A percentile compares a stretch with the other conserved stretches of the same genome.
phyloP scores from a whole-genome alignment of 306 rosid species.

The Pterocarpus macrocarpus region DNA sequence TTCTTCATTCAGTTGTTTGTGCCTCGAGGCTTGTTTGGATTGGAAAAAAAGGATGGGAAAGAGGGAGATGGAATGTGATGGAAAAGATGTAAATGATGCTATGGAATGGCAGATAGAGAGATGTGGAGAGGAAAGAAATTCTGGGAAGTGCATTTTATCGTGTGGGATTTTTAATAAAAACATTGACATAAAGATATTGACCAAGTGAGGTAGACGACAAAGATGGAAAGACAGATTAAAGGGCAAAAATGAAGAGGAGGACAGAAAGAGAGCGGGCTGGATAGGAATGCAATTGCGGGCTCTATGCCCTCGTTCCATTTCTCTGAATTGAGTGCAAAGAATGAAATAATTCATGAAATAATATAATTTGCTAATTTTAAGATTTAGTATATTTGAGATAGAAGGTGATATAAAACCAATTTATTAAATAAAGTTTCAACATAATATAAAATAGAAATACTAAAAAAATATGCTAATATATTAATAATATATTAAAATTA shows the following conservation, averaged over 20 bases:
- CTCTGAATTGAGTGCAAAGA: no score
- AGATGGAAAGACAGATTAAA: not conserved
- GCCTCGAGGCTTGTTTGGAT: not conserved
- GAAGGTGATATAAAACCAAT: no score
- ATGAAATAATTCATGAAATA: no score
- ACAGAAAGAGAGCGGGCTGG: not conserved
- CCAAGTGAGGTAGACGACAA: no score
- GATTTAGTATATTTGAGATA: not conserved
- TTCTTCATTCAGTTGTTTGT: not conserved
- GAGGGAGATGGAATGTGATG: not conserved
- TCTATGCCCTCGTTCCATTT: no score
- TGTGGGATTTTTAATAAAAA: no score
- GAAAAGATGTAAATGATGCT: not conserved
- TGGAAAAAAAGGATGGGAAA: not conserved
- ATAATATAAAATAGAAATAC: no score
- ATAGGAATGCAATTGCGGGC: not conserved
- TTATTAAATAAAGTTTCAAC: no score
- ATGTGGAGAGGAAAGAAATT: not conserved
- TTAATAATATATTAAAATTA: no score
- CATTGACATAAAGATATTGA: no score
- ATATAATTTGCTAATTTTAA: not conserved
- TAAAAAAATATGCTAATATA: no score
- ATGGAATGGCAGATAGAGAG: not conserved
- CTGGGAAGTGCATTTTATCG: no score
- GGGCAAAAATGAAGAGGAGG: not conserved